Evolutionary conservation across 2,329 filamentous ascomycete species (phyloP).

Genomic region (Xylariaceae sp.): DNA sequence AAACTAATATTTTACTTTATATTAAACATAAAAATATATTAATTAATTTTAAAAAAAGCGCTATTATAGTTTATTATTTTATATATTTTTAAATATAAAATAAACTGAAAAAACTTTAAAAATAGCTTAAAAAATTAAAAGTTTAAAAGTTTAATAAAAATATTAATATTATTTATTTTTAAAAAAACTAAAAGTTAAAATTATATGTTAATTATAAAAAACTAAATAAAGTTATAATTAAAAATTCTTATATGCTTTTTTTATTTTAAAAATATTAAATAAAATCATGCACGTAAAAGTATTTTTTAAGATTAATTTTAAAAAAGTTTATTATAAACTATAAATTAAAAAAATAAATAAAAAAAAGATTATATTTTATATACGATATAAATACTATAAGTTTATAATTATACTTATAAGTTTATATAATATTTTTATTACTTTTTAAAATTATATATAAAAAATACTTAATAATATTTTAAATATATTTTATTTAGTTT

Average conservation of each 20-base stretch:
- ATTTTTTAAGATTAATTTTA: not conserved
- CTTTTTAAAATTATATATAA: slow-evolving; percentile 14
- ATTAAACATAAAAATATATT: not conserved
- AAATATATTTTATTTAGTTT: slow-evolving; percentile 9
- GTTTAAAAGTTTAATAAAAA: not conserved
- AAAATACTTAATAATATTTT: slow-evolving; percentile 5
- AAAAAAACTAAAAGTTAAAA: not conserved
- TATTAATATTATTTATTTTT: slow-evolving; percentile 9
- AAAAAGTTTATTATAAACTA: not conserved
- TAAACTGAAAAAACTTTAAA: not conserved
- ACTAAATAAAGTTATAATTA: not conserved
- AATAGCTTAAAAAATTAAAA: not conserved
- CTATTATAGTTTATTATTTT: not conserved
- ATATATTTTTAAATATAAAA: not conserved
- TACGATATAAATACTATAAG: slow-evolving; percentile 2
- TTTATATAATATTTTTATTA: not conserved
- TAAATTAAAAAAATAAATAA: slow-evolving; percentile 1
- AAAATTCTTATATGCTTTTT: slow-evolving; percentile 4
- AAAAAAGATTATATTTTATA: slow-evolving; percentile 7
- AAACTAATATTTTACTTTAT: not conserved
- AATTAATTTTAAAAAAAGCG: not conserved
- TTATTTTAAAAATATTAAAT: slow-evolving; percentile 11
- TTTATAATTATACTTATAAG: slow-evolving; percentile 9
- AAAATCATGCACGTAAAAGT: not conserved
- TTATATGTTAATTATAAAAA: slow-evolving; percentile 7